Percentiles rank a stretch among this genome's conserved stretches.
Conservation (phyloP, 192 early-diverging fungal genomes). For the Allomyces macrogynus region DNA sequence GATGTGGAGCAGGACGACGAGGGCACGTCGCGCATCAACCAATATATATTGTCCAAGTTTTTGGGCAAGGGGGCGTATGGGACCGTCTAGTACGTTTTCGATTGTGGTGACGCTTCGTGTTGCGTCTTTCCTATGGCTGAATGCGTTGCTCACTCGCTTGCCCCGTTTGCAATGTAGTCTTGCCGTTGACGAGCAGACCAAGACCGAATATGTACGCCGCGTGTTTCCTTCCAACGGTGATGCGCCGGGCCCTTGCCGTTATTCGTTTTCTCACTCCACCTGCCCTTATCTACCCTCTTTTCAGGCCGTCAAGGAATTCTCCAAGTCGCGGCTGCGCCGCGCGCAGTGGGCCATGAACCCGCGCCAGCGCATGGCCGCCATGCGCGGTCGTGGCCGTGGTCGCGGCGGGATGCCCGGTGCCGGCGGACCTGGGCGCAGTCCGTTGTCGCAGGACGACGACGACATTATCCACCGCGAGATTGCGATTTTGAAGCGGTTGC, state of each 20-base stretch:
- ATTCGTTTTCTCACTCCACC: not conserved
- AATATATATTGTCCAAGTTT: constrained; percentile 53
- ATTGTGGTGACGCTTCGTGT: not conserved
- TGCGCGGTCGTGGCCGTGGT: constrained; percentile 20
- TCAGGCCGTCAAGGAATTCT: constrained; percentile 86
- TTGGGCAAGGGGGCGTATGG: constrained; percentile 82
- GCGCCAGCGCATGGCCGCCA: constrained; percentile 12
- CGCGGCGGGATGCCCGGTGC: constrained; percentile 34
- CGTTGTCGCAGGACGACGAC: constrained; percentile 1
- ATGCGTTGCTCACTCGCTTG: no score
- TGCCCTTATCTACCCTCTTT: not conserved
- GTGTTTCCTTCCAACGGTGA: no score
- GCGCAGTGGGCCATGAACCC: constrained; percentile 34
- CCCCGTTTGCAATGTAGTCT: no score
- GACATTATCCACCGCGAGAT: constrained; percentile 73
- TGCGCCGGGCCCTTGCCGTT: no score
- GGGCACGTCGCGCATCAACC: constrained; percentile 54
- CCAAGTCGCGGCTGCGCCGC: constrained; percentile 62
- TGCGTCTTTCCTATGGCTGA: no score
- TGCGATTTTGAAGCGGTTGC: constrained; percentile 84
- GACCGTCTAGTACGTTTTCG: constrained; percentile 28
- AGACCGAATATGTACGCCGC: no score
- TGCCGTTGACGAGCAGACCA: no score
- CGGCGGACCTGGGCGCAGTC: constrained; percentile 13
- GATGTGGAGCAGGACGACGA: constrained; percentile 43